These are phyloP conservation scores for Termitomyces sp. DNA, from an alignment of 768 basidiomycete species.

Conservation along the genomic window DNA sequence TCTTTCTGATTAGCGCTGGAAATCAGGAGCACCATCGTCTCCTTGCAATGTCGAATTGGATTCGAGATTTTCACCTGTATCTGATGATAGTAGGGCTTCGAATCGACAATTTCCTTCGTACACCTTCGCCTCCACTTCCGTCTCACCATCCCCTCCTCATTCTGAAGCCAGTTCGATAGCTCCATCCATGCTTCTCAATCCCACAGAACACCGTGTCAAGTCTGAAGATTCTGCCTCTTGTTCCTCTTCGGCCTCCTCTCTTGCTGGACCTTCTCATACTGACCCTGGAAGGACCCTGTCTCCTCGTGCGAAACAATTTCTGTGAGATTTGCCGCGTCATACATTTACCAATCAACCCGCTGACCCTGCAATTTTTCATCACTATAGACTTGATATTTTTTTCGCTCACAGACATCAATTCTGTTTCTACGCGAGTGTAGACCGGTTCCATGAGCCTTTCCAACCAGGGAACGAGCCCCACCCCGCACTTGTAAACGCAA, in stretches of 20 bases:
- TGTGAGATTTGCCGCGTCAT: conserved; percentile 27
- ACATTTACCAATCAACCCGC: neutral
- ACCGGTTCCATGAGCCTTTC: conserved; percentile 33
- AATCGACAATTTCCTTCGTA: neutral
- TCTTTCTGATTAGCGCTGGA: neutral
- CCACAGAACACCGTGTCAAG: neutral
- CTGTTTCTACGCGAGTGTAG: conserved; percentile 50
- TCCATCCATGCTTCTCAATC: conserved; percentile 5
- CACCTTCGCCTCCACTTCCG: conserved; percentile 10
- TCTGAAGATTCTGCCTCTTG: neutral
- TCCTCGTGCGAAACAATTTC: conserved; percentile 31
- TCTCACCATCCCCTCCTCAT: conserved; percentile 10
- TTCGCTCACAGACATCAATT: conserved; percentile 57
- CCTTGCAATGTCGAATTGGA: conserved; percentile 8
- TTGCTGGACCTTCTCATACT: conserved; percentile 14
- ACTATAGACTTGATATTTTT: conserved; percentile 49
- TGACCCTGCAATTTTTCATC: neutral
- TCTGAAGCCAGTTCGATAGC: conserved; percentile 4
- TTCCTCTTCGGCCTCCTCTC: conserved; percentile 19
- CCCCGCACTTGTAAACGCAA: conserved; percentile 58
- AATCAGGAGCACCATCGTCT: conserved; percentile 8
- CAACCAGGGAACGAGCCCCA: conserved; percentile 38
- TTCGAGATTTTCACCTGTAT: neutral
- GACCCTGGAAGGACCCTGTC: conserved; percentile 27
- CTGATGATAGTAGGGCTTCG: conserved; percentile 1